phyloP scores from a whole-genome alignment of 495 filamentous ascomycete species.

The Xylaria longipes region DNA sequence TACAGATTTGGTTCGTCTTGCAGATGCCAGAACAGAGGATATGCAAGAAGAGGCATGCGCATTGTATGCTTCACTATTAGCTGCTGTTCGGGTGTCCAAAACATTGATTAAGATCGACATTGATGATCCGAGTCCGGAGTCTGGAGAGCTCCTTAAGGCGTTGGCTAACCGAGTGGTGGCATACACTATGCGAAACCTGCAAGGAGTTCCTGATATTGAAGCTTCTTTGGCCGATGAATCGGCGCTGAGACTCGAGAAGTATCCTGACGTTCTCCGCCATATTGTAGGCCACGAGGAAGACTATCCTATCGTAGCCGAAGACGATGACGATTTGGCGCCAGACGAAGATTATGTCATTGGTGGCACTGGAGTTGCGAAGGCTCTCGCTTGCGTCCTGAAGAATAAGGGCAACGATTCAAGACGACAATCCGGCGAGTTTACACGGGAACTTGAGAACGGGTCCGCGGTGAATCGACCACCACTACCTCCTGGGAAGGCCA shows the following conservation, averaged over 20 bases:
- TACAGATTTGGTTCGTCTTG: constrained; percentile 68
- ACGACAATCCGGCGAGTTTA: constrained; percentile 52
- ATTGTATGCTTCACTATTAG: constrained; percentile 88
- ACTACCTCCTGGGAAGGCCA: constrained; percentile 68
- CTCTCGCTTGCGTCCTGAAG: constrained; percentile 84
- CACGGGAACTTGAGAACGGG: constrained; percentile 47
- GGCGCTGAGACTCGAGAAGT: constrained; percentile 45
- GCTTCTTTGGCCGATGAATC: constrained; percentile 39
- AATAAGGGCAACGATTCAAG: constrained; percentile 69
- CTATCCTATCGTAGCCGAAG: constrained; percentile 52
- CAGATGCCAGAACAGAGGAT: constrained; percentile 71
- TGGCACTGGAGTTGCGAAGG: constrained; percentile 93
- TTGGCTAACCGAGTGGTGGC: constrained; percentile 92
- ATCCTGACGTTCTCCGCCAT: constrained; percentile 62
- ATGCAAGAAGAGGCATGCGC: constrained; percentile 92
- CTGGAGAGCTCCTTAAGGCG: constrained; percentile 88
- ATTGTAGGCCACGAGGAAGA: constrained; percentile 70
- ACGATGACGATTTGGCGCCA: constrained; percentile 72
- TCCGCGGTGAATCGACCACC: constrained; percentile 25
- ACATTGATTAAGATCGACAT: constrained; percentile 90
- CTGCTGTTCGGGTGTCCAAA: constrained; percentile 82
- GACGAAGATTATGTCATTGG: constrained; percentile 96
- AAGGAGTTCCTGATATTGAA: constrained; percentile 56
- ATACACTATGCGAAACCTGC: constrained; percentile 91
- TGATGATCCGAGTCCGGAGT: constrained; percentile 78